Percentiles rank a stretch among this genome's conserved stretches.
Conservation (phyloP, 2,329 filamentous ascomycete species). For the Botrytis deweyae region DNA sequence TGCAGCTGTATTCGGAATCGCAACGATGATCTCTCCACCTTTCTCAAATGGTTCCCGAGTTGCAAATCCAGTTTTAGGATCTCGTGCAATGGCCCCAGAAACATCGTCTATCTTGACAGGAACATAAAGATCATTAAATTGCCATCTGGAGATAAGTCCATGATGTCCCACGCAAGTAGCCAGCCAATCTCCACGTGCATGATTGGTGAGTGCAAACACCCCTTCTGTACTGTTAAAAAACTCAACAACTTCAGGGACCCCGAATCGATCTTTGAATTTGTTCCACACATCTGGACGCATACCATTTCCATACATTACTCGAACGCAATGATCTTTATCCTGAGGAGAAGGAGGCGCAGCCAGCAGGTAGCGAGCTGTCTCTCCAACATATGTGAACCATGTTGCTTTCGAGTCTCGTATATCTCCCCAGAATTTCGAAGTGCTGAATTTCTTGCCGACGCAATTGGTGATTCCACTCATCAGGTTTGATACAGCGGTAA, state of each 20-base stretch:
- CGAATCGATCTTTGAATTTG: constrained; percentile 62
- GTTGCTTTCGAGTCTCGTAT: constrained; percentile 66
- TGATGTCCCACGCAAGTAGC: constrained; percentile 69
- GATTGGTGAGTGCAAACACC: constrained; percentile 61
- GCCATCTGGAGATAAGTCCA: constrained; percentile 57
- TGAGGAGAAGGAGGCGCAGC: constrained; percentile 63
- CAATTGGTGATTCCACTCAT: constrained; percentile 54
- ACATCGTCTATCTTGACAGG: constrained; percentile 69
- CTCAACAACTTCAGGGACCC: constrained; percentile 62
- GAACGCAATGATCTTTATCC: constrained; percentile 58
- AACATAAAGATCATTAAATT: constrained; percentile 55
- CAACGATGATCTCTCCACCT: constrained; percentile 75
- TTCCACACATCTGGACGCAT: constrained; percentile 68
- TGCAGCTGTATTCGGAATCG: constrained; percentile 52
- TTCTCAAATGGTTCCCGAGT: constrained; percentile 60
- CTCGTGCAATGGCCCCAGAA: constrained; percentile 64
- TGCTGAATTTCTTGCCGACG: constrained; percentile 67
- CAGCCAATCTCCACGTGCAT: constrained; percentile 60
- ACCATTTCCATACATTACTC: constrained; percentile 64
- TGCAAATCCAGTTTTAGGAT: constrained; percentile 67
- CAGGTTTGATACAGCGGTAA: constrained; percentile 34
- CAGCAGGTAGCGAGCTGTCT: constrained; percentile 72
- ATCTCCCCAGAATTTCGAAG: constrained; percentile 69
- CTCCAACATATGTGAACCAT: constrained; percentile 74
- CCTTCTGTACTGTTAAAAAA: constrained; percentile 80